These are phyloP conservation scores for Cladorrhinum sp. DNA, from an alignment of 2,329 filamentous ascomycete genomes.

Conservation along the genomic window DNA sequence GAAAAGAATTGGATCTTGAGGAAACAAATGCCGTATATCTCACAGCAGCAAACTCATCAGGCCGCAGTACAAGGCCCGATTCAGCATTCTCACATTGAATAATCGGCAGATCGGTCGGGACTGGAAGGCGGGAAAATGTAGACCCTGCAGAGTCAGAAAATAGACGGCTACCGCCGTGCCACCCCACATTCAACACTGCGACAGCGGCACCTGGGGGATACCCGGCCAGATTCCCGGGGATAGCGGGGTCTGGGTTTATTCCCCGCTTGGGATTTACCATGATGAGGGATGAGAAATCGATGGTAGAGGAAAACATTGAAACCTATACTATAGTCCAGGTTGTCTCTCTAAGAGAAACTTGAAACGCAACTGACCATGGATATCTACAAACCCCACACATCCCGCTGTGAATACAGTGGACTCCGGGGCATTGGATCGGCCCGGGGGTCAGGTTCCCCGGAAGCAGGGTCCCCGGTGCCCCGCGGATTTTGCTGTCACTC, in stretches of 20 bases:
- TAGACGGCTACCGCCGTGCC: background rate
- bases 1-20: background rate
- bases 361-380: too few species aligned
- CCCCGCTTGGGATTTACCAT: background rate
- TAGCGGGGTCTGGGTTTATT: background rate
- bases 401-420: background rate
- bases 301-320: too few species aligned
- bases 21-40: background rate
- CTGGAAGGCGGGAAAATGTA: constrained; percentile 27
- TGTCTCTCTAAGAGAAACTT: too few species aligned
- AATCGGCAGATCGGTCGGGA: constrained; percentile 29
- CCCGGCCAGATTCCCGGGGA: background rate
- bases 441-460: background rate
- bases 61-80: constrained; percentile 13
- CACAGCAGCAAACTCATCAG: constrained; percentile 14
- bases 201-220: background rate
- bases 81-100: constrained; percentile 8
- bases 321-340: too few species aligned
- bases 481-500: background rate
- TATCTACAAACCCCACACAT: background rate
- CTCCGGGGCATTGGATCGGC: background rate
- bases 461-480: constrained; percentile 1
- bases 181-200: background rate
- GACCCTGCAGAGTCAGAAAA: constrained; percentile 22
- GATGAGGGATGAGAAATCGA: background rate